Conservation (phyloP, 345 rosid species). For the Clarkia xantiana region DNA sequence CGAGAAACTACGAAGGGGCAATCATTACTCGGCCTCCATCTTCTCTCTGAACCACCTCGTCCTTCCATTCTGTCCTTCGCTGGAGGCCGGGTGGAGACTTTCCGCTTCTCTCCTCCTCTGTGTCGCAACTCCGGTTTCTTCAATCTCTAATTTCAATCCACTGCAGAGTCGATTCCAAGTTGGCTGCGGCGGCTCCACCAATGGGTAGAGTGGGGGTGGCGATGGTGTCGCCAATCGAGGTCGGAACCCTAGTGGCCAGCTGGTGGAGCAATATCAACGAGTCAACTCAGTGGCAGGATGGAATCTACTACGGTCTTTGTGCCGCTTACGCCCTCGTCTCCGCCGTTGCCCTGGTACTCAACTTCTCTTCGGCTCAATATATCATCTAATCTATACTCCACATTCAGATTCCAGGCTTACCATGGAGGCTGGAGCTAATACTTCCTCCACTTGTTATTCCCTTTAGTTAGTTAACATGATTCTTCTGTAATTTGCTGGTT, state of each 20-base stretch:
- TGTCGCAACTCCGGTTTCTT: not conserved
- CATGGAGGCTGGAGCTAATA: too few species aligned
- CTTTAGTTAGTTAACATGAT: not conserved
- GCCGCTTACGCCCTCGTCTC: conserved; percentile 92
- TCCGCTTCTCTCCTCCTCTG: not conserved
- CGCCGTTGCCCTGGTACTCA: conserved; percentile 50
- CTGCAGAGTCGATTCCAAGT: too few species aligned
- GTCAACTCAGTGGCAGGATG: conserved; percentile 84
- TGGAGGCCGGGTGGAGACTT: conserved; percentile 2
- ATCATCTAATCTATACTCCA: not conserved
- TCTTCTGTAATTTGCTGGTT: not conserved
- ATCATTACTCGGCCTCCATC: not conserved
- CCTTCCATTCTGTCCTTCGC: conserved; percentile 2
- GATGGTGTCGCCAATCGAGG: conserved; percentile 8
- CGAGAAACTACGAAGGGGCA: too few species aligned
- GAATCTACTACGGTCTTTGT: conserved; percentile 76
- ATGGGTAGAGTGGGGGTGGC: conserved; percentile 7
- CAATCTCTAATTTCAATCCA: too few species aligned
- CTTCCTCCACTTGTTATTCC: not conserved
- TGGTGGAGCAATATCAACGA: conserved; percentile 94
- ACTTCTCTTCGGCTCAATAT: not conserved
- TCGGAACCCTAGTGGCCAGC: conserved; percentile 10
- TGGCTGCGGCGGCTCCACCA: conserved; percentile 1
- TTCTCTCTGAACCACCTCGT: conserved; percentile 3
- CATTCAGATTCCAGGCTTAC: not conserved